phyloP scores from a whole-genome alignment of 495 filamentous ascomycete genomes.

The Ramalina peruviana region DNA sequence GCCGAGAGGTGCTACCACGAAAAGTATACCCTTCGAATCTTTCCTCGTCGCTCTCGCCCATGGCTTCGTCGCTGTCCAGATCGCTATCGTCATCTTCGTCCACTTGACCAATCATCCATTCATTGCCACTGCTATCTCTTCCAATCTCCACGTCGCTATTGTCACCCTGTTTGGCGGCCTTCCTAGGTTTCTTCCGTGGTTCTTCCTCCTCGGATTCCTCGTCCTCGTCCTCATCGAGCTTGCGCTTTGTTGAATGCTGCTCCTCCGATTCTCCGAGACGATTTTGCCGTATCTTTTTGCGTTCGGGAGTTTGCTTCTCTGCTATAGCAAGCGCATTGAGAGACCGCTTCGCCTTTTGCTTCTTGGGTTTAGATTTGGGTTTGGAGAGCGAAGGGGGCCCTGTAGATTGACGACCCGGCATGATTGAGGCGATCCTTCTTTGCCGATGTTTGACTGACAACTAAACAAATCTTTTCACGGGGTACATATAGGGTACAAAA shows the following conservation, averaged over 20 bases:
- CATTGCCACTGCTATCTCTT: slow-evolving; percentile 76
- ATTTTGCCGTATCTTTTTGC: slow-evolving; percentile 35
- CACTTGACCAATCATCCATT: slow-evolving; percentile 70
- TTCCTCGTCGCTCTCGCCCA: slow-evolving; percentile 81
- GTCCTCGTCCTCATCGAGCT: slow-evolving; percentile 33
- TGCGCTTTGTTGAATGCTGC: slow-evolving; percentile 29
- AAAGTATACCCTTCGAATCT: slow-evolving; percentile 65
- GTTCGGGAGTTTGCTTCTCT: slow-evolving; percentile 40
- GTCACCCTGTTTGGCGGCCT: slow-evolving; percentile 14
- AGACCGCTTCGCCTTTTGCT: slow-evolving; percentile 41
- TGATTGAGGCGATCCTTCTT: slow-evolving; percentile 20
- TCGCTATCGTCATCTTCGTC: slow-evolving; percentile 68
- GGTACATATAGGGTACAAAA: no score
- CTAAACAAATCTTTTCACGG: no score
- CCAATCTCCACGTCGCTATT: slow-evolving; percentile 28
- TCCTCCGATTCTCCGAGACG: slow-evolving; percentile 43
- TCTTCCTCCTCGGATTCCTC: slow-evolving; percentile 29
- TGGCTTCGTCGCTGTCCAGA: slow-evolving; percentile 83
- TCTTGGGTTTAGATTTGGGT: slow-evolving; percentile 24
- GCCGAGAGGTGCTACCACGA: slow-evolving; percentile 43
- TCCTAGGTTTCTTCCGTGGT: slow-evolving; percentile 30
- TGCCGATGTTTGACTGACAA: background rate
- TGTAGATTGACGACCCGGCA: slow-evolving; percentile 60
- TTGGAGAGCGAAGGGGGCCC: slow-evolving; percentile 28
- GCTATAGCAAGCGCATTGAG: slow-evolving; percentile 82